A percentile compares a stretch with the other conserved stretches of the same genome.
These are phyloP conservation scores for Penicillium steckii DNA, from an alignment of 495 filamentous ascomycete genomes.

Conservation along the genomic window DNA sequence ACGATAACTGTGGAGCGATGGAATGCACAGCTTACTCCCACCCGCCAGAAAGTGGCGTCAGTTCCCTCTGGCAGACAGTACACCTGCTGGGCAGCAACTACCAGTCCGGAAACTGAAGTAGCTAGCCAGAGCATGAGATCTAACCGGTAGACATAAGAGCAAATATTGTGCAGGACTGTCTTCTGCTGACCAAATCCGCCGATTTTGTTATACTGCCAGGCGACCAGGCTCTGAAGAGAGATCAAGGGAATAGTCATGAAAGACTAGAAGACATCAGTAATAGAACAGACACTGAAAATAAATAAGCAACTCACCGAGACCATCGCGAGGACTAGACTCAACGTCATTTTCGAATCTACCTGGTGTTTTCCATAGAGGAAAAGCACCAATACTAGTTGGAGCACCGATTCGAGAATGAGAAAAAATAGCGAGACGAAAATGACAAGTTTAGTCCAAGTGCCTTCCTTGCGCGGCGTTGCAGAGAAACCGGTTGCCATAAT, in stretches of 20 bases:
- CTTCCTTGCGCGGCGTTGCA: slow-evolving; percentile 26
- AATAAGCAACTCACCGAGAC: slow-evolving; percentile 32
- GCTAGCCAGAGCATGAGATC: slow-evolving; percentile 42
- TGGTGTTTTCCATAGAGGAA: slow-evolving; percentile 38
- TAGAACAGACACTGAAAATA: background rate
- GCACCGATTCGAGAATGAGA: slow-evolving; percentile 38
- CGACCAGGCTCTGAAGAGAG: slow-evolving; percentile 42
- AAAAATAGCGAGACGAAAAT: slow-evolving; percentile 44
- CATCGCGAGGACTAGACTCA: slow-evolving; percentile 39
- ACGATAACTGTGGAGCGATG: slow-evolving; percentile 39
- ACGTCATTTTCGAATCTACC: slow-evolving; percentile 44
- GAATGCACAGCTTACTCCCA: slow-evolving; percentile 42
- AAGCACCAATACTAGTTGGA: slow-evolving; percentile 37
- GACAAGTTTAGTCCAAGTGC: slow-evolving; percentile 40
- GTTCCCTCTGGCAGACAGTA: slow-evolving; percentile 34
- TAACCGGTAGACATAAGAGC: slow-evolving; percentile 38
- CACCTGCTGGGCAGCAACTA: slow-evolving; percentile 40
- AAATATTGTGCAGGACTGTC: slow-evolving; percentile 33
- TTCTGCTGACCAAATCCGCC: slow-evolving; percentile 37
- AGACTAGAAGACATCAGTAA: slow-evolving; percentile 22
- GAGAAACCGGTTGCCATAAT: slow-evolving; percentile 30
- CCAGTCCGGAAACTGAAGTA: slow-evolving; percentile 40
- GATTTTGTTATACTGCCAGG: slow-evolving; percentile 45
- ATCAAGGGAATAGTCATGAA: slow-evolving; percentile 40
- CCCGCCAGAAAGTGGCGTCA: slow-evolving; percentile 34